These are phyloP conservation scores for Bacterosira constricta DNA, from an alignment of 108 stramenopile species.

Conservation along the genomic window DNA sequence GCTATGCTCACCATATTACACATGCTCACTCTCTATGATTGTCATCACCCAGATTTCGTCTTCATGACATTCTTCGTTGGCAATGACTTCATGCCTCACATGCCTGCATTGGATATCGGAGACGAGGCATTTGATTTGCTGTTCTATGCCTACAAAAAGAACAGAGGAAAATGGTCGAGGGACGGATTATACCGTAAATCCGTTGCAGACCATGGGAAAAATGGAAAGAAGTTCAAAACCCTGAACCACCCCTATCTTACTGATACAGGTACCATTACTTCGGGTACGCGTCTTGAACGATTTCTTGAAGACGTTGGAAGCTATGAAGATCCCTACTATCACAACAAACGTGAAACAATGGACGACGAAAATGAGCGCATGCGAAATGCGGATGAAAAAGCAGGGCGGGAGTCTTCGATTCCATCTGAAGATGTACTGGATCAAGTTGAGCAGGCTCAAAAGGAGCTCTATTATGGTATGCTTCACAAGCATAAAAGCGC, in stretches of 20 bases:
- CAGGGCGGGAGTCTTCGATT: constrained; percentile 58
- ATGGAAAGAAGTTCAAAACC: constrained; percentile 5
- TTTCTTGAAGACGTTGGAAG: constrained; percentile 73
- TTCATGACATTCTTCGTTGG: constrained; percentile 98
- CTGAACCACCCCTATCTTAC: constrained; percentile 87
- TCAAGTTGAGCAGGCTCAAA: constrained; percentile 36
- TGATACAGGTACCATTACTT: constrained; percentile 66
- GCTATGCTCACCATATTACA: too few species aligned
- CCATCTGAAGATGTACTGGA: constrained; percentile 73
- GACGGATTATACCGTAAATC: constrained; percentile 46
- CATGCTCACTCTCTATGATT: too few species aligned
- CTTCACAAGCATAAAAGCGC: constrained; percentile 32
- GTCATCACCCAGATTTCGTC: too few species aligned
- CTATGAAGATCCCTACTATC: constrained; percentile 77
- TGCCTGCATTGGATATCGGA: constrained; percentile 96
- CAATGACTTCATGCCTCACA: constrained; percentile 98
- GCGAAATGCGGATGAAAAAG: constrained; percentile 58
- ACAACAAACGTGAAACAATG: constrained; percentile 62
- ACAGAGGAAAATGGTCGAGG: constrained; percentile 69
- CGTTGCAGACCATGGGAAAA: not conserved
- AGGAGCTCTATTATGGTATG: constrained; percentile 65
- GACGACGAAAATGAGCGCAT: constrained; percentile 56
- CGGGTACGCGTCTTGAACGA: constrained; percentile 74
- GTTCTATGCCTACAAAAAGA: constrained; percentile 89
- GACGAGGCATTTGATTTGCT: constrained; percentile 96